phyloP scores from a whole-genome alignment of 345 rosid genomes.

The Orychophragmus violaceus region DNA sequence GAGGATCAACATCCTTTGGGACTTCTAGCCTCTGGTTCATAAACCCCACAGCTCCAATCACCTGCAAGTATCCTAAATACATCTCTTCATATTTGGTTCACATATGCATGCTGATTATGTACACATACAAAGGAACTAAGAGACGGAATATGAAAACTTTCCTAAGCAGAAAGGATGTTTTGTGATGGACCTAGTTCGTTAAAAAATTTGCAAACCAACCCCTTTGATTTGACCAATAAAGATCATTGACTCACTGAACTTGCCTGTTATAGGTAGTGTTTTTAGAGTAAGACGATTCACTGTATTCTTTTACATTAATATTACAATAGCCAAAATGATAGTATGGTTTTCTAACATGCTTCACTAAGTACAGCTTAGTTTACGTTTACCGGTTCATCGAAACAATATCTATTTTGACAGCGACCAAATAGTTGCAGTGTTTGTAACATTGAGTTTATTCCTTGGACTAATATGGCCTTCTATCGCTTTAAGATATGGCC shows the following conservation, averaged over 20 bases:
- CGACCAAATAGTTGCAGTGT: neutral
- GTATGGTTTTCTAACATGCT: neutral
- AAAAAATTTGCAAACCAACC: neutral
- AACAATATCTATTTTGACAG: neutral
- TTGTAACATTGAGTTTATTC: no score
- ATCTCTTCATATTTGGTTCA: conserved; percentile 22
- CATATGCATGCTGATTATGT: neutral
- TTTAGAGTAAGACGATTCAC: neutral
- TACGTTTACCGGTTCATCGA: neutral
- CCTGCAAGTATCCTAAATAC: conserved; percentile 47
- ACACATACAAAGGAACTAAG: neutral
- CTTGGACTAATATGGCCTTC: neutral
- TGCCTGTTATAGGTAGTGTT: neutral
- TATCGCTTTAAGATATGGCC: neutral
- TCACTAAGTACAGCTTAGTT: neutral
- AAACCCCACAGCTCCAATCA: conserved; percentile 96
- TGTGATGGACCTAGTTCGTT: neutral
- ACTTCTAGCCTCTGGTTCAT: conserved; percentile 87
- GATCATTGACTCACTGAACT: neutral
- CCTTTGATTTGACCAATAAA: neutral
- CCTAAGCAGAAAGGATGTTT: neutral
- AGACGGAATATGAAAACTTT: neutral
- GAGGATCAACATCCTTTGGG: conserved; percentile 72
- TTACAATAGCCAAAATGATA: neutral
- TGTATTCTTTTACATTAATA: neutral